These are phyloP conservation scores for Pseudopyricularia javanii DNA, from an alignment of 2,329 filamentous ascomycete species.

Conservation along the genomic window DNA sequence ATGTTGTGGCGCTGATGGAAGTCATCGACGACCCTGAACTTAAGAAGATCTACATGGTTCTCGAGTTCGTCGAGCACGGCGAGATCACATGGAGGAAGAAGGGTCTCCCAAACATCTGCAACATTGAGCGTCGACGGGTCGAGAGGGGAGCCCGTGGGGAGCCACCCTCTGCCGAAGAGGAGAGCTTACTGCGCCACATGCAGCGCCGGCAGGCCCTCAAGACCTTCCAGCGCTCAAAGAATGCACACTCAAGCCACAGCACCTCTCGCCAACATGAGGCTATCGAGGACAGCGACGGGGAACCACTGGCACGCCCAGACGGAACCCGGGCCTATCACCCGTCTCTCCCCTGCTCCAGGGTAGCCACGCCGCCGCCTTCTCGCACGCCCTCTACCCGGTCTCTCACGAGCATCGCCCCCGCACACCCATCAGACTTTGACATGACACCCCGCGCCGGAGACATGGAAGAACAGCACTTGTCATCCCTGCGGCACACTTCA, in stretches of 20 bases:
- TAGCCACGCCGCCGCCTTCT: slow-evolving; percentile 33
- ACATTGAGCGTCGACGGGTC: slow-evolving; percentile 69
- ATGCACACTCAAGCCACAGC: slow-evolving; percentile 35
- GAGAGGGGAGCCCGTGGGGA: slow-evolving; percentile 58
- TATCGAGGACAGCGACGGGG: slow-evolving; percentile 32
- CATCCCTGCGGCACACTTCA: slow-evolving; percentile 20
- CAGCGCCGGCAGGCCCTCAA: slow-evolving; percentile 47
- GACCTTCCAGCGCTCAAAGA: slow-evolving; percentile 41
- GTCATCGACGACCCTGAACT: slow-evolving; percentile 94
- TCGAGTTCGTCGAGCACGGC: slow-evolving; percentile 88
- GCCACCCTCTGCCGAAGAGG: slow-evolving; percentile 44
- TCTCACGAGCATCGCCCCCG: slow-evolving; percentile 15
- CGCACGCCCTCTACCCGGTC: slow-evolving; percentile 34
- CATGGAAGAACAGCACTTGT: not conserved
- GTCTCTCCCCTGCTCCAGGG: slow-evolving; percentile 26
- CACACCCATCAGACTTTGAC: slow-evolving; percentile 21
- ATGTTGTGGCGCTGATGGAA: slow-evolving; percentile 88
- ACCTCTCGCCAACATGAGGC: not conserved
- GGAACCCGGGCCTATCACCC: slow-evolving; percentile 25
- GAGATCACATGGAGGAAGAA: slow-evolving; percentile 92
- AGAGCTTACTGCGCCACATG: slow-evolving; percentile 45
- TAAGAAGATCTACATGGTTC: slow-evolving; percentile 96
- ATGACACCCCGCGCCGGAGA: slow-evolving; percentile 11
- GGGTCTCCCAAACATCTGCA: slow-evolving; percentile 70
- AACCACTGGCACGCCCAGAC: slow-evolving; percentile 23